Conservation (phyloP, 257 asterid genomes). For the Jaltomata sinuosa region DNA sequence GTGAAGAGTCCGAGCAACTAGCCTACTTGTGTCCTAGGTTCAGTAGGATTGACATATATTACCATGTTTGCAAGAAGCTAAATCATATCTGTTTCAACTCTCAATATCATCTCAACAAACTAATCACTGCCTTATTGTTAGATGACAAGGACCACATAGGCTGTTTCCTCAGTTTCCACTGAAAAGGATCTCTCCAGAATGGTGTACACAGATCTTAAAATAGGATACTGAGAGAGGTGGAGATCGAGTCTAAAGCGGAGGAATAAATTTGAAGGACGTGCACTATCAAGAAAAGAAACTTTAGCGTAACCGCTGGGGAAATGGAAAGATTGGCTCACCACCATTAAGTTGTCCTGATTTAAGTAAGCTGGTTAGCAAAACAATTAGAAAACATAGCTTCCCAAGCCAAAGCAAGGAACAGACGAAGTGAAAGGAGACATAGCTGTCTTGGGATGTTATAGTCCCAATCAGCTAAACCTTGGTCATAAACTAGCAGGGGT, state of each 20-base stretch:
- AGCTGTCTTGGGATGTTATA: background rate
- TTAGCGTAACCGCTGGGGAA: background rate
- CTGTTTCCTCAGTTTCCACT: background rate
- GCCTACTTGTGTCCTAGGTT: background rate
- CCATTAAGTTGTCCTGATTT: background rate
- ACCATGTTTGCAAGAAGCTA: background rate
- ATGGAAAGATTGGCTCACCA: background rate
- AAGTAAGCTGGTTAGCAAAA: background rate
- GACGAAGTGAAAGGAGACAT: background rate
- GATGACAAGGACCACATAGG: background rate
- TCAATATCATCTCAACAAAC: background rate
- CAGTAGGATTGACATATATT: background rate
- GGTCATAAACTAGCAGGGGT: background rate
- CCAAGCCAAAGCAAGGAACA: background rate
- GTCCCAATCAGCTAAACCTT: background rate
- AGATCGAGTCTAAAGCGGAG: background rate
- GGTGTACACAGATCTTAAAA: background rate
- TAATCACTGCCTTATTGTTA: background rate
- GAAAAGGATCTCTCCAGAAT: background rate
- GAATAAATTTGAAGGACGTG: background rate
- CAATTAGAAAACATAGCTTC: background rate
- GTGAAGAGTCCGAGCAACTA: no score
- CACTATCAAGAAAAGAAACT: background rate
- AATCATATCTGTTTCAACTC: background rate
- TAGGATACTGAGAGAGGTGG: background rate